Evolutionary conservation across 441 rosid species (phyloP).

Genomic region (Brassica hybrid): DNA sequence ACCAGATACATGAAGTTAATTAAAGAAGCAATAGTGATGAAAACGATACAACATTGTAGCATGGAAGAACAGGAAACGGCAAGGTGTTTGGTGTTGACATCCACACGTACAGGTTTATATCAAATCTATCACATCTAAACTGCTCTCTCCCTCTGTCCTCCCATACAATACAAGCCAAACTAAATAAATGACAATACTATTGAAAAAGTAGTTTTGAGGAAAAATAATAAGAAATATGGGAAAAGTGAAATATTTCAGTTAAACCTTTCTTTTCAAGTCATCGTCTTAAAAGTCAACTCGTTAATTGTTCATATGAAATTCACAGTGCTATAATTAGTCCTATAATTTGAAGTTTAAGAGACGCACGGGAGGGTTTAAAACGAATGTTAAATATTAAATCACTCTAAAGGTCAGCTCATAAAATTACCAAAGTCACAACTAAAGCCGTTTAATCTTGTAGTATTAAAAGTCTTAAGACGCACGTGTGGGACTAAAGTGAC

Average conservation of each 20-base stretch:
- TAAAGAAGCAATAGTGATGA: slow-evolving; percentile 21
- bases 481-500: slow-evolving; percentile 2
- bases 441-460: background rate
- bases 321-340: background rate
- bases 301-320: slow-evolving; percentile 14
- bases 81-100: slow-evolving; percentile 46
- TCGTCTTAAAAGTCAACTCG: slow-evolving; percentile 40
- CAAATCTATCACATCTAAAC: slow-evolving; percentile 59
- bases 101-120: slow-evolving; percentile 40
- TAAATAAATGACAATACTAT: slow-evolving; percentile 25
- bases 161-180: slow-evolving; percentile 32
- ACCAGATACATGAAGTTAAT: slow-evolving; percentile 15
- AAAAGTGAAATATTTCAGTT: slow-evolving; percentile 38
- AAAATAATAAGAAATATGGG: background rate
- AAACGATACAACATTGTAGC: slow-evolving; percentile 39
- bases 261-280: slow-evolving; percentile 30
- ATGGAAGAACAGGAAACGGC: slow-evolving; percentile 27
- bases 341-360: background rate
- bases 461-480: too few relatives aligned
- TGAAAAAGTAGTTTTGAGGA: slow-evolving; percentile 1
- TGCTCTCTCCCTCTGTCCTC: slow-evolving; percentile 33
- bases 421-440: background rate
- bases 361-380: slow-evolving; percentile 21
- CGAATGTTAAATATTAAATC: slow-evolving; percentile 28
- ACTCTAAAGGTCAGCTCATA: slow-evolving; percentile 61